These are phyloP conservation scores for Brassica carinata DNA, from an alignment of 345 rosid genomes.

Conservation along the genomic window DNA sequence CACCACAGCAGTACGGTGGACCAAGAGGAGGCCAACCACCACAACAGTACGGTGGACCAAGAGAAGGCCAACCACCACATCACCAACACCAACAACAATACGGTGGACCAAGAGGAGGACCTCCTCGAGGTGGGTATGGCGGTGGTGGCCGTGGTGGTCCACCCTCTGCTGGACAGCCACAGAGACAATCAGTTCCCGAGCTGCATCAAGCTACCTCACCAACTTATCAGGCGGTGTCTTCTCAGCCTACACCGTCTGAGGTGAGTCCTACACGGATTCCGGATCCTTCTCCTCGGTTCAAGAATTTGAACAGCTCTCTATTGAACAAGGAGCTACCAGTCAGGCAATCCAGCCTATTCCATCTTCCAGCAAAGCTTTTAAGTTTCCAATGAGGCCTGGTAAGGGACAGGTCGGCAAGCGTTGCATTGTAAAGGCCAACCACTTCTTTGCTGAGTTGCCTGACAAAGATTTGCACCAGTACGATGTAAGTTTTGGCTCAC, in stretches of 20 bases:
- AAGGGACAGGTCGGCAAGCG: slow-evolving; percentile 59
- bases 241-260: slow-evolving; percentile 57
- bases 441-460: slow-evolving; percentile 85
- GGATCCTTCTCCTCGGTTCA: slow-evolving; percentile 47
- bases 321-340: slow-evolving; percentile 57
- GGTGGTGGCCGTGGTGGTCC: slow-evolving; percentile 64
- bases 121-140: slow-evolving; percentile 58
- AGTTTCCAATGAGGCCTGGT: slow-evolving; percentile 88
- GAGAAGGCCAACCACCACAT: slow-evolving; percentile 7
- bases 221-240: slow-evolving; percentile 55
- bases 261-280: slow-evolving; percentile 53
- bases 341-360: slow-evolving; percentile 66
- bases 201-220: slow-evolving; percentile 94
- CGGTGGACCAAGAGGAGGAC: slow-evolving; percentile 69
- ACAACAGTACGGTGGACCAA: not conserved
- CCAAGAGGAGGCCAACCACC: not conserved
- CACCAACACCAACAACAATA: not conserved
- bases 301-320: slow-evolving; percentile 54
- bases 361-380: slow-evolving; percentile 70
- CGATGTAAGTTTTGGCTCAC: slow-evolving; percentile 56
- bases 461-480: slow-evolving; percentile 96
- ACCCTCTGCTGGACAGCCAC: slow-evolving; percentile 54
- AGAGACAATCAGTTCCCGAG: slow-evolving; percentile 80
- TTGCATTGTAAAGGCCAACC: slow-evolving; percentile 94
- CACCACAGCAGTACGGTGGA: slow-evolving; percentile 26